Base-by-base conservation (phyloP, 148 eudicot species). In the Tetragonia tetragonoides region DNA sequence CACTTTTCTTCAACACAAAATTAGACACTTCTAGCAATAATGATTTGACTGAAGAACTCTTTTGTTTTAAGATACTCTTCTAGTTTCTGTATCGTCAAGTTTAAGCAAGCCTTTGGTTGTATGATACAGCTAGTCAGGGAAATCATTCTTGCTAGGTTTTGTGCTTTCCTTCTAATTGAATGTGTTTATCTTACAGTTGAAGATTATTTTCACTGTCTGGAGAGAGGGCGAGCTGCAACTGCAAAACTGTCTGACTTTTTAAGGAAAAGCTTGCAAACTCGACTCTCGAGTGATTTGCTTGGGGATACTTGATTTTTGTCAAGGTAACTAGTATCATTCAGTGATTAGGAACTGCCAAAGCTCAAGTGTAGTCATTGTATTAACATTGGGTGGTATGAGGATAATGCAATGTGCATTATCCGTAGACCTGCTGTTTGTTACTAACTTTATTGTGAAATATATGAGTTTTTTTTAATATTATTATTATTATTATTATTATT, bases 221-320 rank as follows among this genome's bases (percentile, higher is more conserved):
- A 92, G 73, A 87, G 89, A 71, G 97, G 94, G 57, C 91, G 87
- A 62, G 94, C 98, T 59, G 97, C 90, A 20, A 78, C 89, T 57
- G 82, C 89, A 72, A 87, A 89, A 69, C 77, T 92, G 46, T 90
- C 97, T 3, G 83, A 79, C 53, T 89, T 92, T 80, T 80, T 92
- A 34, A 85, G 89, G 77, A 89, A 79, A 83, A 88, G 80, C 71
- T 73, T 89, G 68, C 87, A 85, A 76, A 75, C 76, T 69, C 84
- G 80, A 56, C 73, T 78, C 51, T 68, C 86, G 10, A 85, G 76
- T 37, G 83, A 84, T 69, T 47, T 73, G 41, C 78, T 44, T 15
- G 79, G 75, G 6, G 73, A 75, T 42, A 20, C 68, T 34, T 86
- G 21, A 78, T 79, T 60, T 60, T 56, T 12, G 12, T 17, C 23